These are phyloP conservation scores for Omphalea diandra DNA, from an alignment of 441 rosid genomes.

Conservation along the genomic window DNA sequence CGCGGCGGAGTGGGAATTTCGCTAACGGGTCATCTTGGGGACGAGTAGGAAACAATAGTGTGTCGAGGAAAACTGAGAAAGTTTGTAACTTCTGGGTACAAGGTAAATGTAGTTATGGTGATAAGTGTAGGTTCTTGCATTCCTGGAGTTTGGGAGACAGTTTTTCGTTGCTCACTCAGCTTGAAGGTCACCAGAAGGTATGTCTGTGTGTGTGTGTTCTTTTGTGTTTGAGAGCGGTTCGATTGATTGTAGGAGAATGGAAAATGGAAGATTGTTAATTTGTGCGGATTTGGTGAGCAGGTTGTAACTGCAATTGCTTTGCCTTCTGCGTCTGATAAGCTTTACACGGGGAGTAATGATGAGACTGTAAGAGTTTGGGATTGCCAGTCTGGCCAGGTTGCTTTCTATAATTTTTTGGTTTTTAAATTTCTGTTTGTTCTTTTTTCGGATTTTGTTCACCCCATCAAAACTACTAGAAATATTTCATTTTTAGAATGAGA, in stretches of 20 bases:
- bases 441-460: too few relatives aligned
- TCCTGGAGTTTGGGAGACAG: conserved; percentile 84
- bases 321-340: conserved; percentile 86
- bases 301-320: conserved; percentile 82
- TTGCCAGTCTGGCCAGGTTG: conserved; percentile 93
- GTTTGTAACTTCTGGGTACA: conserved; percentile 84
- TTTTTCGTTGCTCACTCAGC: conserved; percentile 66
- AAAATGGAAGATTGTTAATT: background rate
- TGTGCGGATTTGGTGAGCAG: conserved; percentile 47
- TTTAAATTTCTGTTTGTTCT: background rate
- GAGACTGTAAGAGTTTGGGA: conserved; percentile 90
- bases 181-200: conserved; percentile 91
- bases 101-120: conserved; percentile 76
- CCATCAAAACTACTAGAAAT: too few relatives aligned
- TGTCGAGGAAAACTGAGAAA: conserved; percentile 61
- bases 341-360: conserved; percentile 89
- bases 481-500: too few relatives aligned
- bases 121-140: conserved; percentile 80
- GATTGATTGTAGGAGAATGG: too few relatives aligned
- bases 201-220: too few relatives aligned
- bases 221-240: too few relatives aligned
- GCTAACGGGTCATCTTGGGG: conserved; percentile 58
- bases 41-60: conserved; percentile 43
- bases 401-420: background rate
- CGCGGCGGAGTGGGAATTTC: conserved; percentile 55